These are phyloP conservation scores for Atractiella rhizophila DNA, from an alignment of 768 basidiomycete species.

Conservation along the genomic window DNA sequence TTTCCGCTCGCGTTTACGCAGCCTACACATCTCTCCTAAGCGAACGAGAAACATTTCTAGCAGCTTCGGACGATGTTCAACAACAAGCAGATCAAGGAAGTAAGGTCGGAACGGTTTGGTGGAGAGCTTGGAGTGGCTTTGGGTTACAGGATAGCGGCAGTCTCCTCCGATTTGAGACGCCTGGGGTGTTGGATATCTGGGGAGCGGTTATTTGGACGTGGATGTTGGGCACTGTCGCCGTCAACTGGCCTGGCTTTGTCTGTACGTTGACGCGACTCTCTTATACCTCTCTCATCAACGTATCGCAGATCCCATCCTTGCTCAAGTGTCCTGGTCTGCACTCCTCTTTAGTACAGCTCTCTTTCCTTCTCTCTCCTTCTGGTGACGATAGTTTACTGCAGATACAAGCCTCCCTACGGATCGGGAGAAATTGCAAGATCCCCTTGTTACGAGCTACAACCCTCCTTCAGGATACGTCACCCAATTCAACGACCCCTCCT, in stretches of 20 bases:
- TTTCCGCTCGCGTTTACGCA: constrained; percentile 51
- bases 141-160: constrained; percentile 64
- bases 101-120: constrained; percentile 64
- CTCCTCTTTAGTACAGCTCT: constrained; percentile 25
- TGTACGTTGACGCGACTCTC: constrained; percentile 30
- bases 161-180: constrained; percentile 72
- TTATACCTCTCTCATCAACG: not conserved
- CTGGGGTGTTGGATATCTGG: constrained; percentile 70
- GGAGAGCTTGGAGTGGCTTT: constrained; percentile 73
- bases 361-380: constrained; percentile 11
- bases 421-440: not conserved
- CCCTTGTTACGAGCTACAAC: constrained; percentile 24
- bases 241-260: constrained; percentile 76
- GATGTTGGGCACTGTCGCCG: constrained; percentile 67
- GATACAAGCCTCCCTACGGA: not conserved
- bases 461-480: constrained; percentile 46
- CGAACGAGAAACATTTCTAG: constrained; percentile 36
- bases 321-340: constrained; percentile 69
- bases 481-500: constrained; percentile 43
- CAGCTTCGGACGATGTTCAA: constrained; percentile 19
- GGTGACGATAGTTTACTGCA: no score
- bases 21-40: constrained; percentile 55
- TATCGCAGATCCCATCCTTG: constrained; percentile 54
- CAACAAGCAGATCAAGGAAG: no score
- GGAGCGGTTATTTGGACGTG: constrained; percentile 86